phyloP scores from a whole-genome alignment of 2,329 filamentous ascomycete genomes.

The Colletotrichum tabaci region DNA sequence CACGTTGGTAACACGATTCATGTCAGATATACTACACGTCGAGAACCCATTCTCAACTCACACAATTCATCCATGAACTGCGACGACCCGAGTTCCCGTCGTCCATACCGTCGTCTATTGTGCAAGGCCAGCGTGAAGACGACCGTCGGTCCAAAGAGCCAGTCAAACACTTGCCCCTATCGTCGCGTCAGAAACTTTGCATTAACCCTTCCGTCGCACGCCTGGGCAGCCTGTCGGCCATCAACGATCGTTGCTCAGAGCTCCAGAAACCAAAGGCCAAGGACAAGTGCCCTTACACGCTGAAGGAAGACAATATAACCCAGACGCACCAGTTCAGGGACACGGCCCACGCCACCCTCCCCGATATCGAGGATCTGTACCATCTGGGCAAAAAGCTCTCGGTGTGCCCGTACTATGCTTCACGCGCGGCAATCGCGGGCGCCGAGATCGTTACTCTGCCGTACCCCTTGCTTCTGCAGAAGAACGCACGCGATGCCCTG shows the following conservation, averaged over 20 bases:
- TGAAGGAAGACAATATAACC: conserved; percentile 80
- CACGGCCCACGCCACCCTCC: conserved; percentile 84
- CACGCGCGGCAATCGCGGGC: conserved; percentile 83
- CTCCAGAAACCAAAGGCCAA: conserved; percentile 82
- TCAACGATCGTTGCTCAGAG: conserved; percentile 94
- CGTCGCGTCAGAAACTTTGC: conserved; percentile 89
- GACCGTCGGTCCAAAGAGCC: conserved; percentile 50
- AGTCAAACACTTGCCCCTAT: conserved; percentile 86
- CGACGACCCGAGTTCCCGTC: conserved; percentile 83
- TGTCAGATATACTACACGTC: conserved; percentile 88
- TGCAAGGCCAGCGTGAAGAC: conserved; percentile 45
- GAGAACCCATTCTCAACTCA: conserved; percentile 91
- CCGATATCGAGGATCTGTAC: conserved; percentile 94
- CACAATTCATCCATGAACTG: conserved; percentile 89
- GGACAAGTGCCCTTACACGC: conserved; percentile 82
- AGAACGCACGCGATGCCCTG: conserved; percentile 87
- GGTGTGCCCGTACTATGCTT: conserved; percentile 97
- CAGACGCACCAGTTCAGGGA: conserved; percentile 88
- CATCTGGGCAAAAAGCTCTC: conserved; percentile 82
- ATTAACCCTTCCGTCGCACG: conserved; percentile 88
- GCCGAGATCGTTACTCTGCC: conserved; percentile 94
- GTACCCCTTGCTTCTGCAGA: conserved; percentile 91
- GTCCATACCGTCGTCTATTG: conserved; percentile 67
- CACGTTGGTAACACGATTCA: conserved; percentile 49
- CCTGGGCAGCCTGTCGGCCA: conserved; percentile 80